These are phyloP conservation scores for Aspergillus sp. DNA, from an alignment of 2,329 filamentous ascomycete genomes.

Conservation along the genomic window DNA sequence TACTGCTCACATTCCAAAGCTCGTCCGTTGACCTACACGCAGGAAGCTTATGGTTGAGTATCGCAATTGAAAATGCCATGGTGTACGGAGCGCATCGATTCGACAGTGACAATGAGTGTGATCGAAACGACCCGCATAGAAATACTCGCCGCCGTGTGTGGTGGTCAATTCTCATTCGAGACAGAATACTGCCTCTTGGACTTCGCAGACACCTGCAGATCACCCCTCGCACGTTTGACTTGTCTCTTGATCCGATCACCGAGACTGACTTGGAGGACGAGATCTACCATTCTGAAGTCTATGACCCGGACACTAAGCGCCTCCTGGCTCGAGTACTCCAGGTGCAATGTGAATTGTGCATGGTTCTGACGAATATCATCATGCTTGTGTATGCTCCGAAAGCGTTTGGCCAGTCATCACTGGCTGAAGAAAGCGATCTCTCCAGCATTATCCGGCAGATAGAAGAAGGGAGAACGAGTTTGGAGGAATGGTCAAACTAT, in stretches of 20 bases:
- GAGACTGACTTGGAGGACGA: slow-evolving; percentile 4
- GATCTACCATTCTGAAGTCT: slow-evolving; percentile 5
- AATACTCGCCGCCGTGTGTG: not conserved
- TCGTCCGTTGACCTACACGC: slow-evolving; percentile 4
- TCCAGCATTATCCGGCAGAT: not conserved
- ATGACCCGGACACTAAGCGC: slow-evolving; percentile 2
- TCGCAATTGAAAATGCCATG: slow-evolving; percentile 6
- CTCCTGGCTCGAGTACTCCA: not conserved
- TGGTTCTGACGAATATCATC: not conserved
- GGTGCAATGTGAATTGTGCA: slow-evolving; percentile 2
- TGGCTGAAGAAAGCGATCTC: not conserved
- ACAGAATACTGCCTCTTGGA: slow-evolving; percentile 1
- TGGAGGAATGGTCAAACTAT: slow-evolving; percentile 2
- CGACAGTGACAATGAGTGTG: not conserved
- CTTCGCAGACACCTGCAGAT: slow-evolving; percentile 3
- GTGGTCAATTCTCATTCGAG: slow-evolving; percentile 4
- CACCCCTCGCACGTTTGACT: not conserved
- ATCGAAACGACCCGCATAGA: not conserved
- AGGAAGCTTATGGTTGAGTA: slow-evolving; percentile 5
- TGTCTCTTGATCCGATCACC: not conserved
- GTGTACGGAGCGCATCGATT: not conserved
- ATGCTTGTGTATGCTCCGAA: not conserved
- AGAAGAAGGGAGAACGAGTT: not conserved
- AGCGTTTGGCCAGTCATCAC: not conserved
- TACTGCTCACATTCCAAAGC: slow-evolving; percentile 3